Percentiles rank a stretch among this genome's conserved stretches.
Conservation (phyloP, 495 filamentous ascomycete species). For the Podospora conica region DNA sequence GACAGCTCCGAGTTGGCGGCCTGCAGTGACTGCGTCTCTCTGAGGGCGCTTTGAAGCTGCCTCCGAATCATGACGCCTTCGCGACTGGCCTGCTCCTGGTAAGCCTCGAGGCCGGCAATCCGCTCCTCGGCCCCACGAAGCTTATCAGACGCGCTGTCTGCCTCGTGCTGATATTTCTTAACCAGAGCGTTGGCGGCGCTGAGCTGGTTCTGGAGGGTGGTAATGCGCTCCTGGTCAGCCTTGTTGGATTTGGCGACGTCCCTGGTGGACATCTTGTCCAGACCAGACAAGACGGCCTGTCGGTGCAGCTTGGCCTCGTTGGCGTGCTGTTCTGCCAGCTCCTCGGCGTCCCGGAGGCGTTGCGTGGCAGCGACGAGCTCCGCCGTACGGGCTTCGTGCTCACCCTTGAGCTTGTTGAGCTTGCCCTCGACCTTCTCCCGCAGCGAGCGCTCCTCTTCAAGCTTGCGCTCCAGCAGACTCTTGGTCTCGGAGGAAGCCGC, state of each 20-base stretch:
- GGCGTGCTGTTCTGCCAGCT: slow-evolving; percentile 80
- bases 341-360: slow-evolving; percentile 78
- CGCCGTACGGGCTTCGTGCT: slow-evolving; percentile 75
- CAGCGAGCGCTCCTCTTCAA: slow-evolving; percentile 75
- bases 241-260: slow-evolving; percentile 46
- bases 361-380: slow-evolving; percentile 73
- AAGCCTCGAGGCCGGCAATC: slow-evolving; percentile 91
- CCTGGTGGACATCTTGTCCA: slow-evolving; percentile 61
- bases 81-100: slow-evolving; percentile 92
- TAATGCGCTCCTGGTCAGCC: slow-evolving; percentile 67
- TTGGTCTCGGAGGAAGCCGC: slow-evolving; percentile 70
- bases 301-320: slow-evolving; percentile 84
- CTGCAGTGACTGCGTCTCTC: slow-evolving; percentile 70
- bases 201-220: slow-evolving; percentile 71
- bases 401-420: slow-evolving; percentile 67
- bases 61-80: slow-evolving; percentile 84
- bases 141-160: slow-evolving; percentile 82
- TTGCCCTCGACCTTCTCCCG: slow-evolving; percentile 75
- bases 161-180: slow-evolving; percentile 79
- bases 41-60: slow-evolving; percentile 76
- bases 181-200: slow-evolving; percentile 71
- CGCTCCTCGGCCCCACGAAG: slow-evolving; percentile 88
- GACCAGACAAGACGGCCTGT: slow-evolving; percentile 71
- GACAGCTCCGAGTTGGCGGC: slow-evolving; percentile 72
- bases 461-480: slow-evolving; percentile 65